Conservation (phyloP, 768 basidiomycete species). For the Piloderma croceum region DNA sequence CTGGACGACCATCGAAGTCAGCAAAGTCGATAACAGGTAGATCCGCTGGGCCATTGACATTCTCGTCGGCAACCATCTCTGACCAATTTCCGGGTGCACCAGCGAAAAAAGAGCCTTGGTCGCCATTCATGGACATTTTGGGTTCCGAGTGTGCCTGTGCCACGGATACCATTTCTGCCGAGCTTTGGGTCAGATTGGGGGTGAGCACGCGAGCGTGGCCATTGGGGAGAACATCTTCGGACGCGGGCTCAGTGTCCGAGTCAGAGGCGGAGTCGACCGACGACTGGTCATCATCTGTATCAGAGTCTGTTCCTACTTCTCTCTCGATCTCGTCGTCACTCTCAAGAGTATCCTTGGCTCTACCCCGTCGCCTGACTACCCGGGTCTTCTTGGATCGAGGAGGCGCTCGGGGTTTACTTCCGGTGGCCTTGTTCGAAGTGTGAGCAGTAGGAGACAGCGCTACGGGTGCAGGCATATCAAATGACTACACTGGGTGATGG, state of each 20-base stretch:
- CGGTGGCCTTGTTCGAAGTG: constrained; percentile 23
- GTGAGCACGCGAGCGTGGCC: constrained; percentile 52
- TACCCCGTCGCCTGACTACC: constrained; percentile 55
- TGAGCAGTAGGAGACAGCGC: constrained; percentile 31
- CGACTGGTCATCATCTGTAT: constrained; percentile 55
- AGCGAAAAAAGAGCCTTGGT: constrained; percentile 47
- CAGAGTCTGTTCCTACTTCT: constrained; percentile 66
- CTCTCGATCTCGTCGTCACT: constrained; percentile 79
- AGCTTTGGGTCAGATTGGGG: constrained; percentile 64
- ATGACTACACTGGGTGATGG: constrained; percentile 13
- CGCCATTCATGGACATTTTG: constrained; percentile 24
- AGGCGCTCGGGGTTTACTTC: constrained; percentile 26
- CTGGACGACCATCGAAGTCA: constrained; percentile 42
- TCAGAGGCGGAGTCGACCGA: constrained; percentile 57
- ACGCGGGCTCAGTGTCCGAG: constrained; percentile 65
- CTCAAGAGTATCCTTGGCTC: constrained; percentile 51
- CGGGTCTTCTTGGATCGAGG: constrained; percentile 37
- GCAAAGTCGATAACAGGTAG: constrained; percentile 80
- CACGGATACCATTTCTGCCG: constrained; percentile 36
- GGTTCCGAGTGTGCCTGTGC: constrained; percentile 20
- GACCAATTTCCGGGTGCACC: constrained; percentile 59
- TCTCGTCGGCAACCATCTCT: constrained; percentile 79
- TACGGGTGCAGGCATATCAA: constrained; percentile 43
- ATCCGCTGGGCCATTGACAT: constrained; percentile 53
- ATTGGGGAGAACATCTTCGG: constrained; percentile 53